Evolutionary conservation across 305 asterid genomes (phyloP), one percentile per base, ranked within the genome.

Genomic region (Fraxinus angustifolia): DNA sequence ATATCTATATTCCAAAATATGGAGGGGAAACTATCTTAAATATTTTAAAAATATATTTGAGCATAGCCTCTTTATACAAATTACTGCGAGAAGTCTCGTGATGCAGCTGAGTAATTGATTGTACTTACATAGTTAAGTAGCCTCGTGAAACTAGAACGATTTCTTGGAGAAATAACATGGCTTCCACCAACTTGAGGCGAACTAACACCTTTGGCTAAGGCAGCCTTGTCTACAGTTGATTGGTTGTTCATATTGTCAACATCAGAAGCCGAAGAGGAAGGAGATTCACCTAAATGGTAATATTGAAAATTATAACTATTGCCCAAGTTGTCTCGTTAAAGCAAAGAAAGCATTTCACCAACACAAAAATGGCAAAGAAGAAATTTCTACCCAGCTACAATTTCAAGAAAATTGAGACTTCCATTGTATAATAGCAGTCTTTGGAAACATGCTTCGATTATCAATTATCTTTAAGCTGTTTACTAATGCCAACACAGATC

Each of bases 191-290:
- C 84, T 76, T 82, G 92, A 34, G 90, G 90, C 75, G 90, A 87
- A 79, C 82, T 84, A 79, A 84, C 88, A 73, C 86, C 89, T 80
- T 87, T 89, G 70, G 91, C 88, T 78, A 87, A 81, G 79, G 95
- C 84, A 80, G 86, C 90, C 92, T 90, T 96, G 85, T 92, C 98
- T 2, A 83, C 81, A 26, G 87, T 81, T 60, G 86, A 87, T 89
- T 90, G 94, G 83, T 94, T 92, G 92, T 90, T 96, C 90, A 96
- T 85, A 88, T 94, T 94, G 89, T 96, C 99, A 72, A 94, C 86
- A 88, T 96, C 99, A 82, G 99, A 96, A 81, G 97, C 97, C 79
- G 99, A 96, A 68, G 99, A 96, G 79, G 97, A 93, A 83, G 99
- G 99, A 85, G 99, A 96, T 84, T 96, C 98, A 81, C 98, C 99